These are phyloP conservation scores for Scheffersomyces cryptocercus DNA, from an alignment of 1,139 yeast genomes.

Conservation along the genomic window DNA sequence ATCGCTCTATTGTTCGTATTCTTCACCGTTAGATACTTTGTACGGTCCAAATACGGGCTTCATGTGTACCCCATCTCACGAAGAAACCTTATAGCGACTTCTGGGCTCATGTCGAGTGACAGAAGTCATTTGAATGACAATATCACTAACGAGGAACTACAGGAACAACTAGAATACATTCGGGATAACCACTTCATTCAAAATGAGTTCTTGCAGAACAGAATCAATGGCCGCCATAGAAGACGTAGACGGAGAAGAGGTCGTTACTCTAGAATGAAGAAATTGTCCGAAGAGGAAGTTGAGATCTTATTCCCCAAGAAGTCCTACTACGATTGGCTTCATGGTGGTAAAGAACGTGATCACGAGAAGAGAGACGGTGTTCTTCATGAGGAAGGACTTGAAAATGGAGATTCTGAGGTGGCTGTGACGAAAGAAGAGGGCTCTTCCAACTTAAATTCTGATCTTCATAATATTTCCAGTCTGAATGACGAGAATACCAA, in stretches of 20 bases:
- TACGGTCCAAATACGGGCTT: conserved; percentile 56
- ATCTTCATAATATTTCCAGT: not conserved
- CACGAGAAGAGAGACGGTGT: conserved; percentile 34
- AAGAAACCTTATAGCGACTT: conserved; percentile 6
- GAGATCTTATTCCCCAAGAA: conserved; percentile 66
- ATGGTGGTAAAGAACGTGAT: conserved; percentile 53
- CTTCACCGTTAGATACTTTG: conserved; percentile 60
- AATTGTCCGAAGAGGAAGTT: conserved; percentile 60
- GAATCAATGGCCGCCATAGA: conserved; percentile 22
- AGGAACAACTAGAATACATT: conserved; percentile 37
- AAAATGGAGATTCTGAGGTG: not conserved
- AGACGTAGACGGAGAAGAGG: conserved; percentile 39
- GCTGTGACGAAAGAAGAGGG: not conserved
- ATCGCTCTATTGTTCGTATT: conserved; percentile 57
- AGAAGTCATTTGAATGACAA: not conserved
- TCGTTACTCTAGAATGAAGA: conserved; percentile 49
- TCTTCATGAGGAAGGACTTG: conserved; percentile 32
- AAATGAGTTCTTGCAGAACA: conserved; percentile 32
- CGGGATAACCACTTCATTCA: conserved; percentile 33
- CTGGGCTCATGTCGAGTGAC: conserved; percentile 1
- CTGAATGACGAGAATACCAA: not conserved
- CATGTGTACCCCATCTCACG: conserved; percentile 46
- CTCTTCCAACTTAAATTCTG: conserved; percentile 3
- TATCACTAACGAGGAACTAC: conserved; percentile 28
- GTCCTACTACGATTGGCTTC: conserved; percentile 61